Conservation (phyloP, 331 rosid species). For the Prunus yedoensis region DNA sequence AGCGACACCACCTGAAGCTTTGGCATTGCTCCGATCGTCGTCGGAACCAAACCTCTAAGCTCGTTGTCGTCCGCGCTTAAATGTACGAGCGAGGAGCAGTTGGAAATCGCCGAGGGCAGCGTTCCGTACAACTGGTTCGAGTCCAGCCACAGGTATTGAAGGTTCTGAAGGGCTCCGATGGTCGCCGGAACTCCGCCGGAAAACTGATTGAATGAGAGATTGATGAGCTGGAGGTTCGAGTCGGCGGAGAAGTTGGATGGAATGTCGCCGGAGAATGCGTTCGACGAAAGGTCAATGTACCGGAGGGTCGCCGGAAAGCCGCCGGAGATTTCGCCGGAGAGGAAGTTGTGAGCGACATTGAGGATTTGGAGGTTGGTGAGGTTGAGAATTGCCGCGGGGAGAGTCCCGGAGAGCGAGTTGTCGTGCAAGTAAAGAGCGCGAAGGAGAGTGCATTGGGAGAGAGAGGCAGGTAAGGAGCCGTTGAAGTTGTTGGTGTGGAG, state of each 20-base stretch:
- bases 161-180: slow-evolving; percentile 43
- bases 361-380: slow-evolving; percentile 71
- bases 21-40: slow-evolving; percentile 54
- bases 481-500: slow-evolving; percentile 74
- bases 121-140: slow-evolving; percentile 56
- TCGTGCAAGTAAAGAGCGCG: slow-evolving; percentile 68
- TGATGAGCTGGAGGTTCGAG: slow-evolving; percentile 55
- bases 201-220: slow-evolving; percentile 58
- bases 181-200: slow-evolving; percentile 56
- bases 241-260: slow-evolving; percentile 46
- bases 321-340: slow-evolving; percentile 45
- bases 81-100: slow-evolving; percentile 61
- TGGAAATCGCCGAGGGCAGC: slow-evolving; percentile 65
- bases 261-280: slow-evolving; percentile 55
- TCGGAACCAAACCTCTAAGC: slow-evolving; percentile 64
- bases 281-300: slow-evolving; percentile 56
- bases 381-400: slow-evolving; percentile 55
- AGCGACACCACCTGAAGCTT: slow-evolving; percentile 68
- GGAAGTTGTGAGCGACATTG: slow-evolving; percentile 52
- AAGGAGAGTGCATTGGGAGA: slow-evolving; percentile 54
- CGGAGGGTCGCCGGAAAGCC: slow-evolving; percentile 43
- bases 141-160: slow-evolving; percentile 60
- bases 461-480: slow-evolving; percentile 61
- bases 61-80: slow-evolving; percentile 56
- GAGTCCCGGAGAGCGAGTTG: slow-evolving; percentile 58